Conservation (phyloP, 1,139 yeast genomes). For the Saccharomyces uvarum region DNA sequence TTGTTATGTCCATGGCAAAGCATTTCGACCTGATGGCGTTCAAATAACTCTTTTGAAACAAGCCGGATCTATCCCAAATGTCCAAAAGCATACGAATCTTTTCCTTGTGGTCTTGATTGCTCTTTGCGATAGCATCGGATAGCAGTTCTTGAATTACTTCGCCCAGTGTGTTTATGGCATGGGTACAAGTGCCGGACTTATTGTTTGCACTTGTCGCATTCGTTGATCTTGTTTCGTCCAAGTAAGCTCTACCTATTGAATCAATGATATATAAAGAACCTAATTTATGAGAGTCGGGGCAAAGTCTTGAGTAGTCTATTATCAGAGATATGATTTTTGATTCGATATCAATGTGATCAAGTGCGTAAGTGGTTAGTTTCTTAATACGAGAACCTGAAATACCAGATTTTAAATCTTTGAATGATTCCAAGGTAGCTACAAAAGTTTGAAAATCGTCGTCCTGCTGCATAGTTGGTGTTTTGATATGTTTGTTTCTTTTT, state of each 20-base stretch:
- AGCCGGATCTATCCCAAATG: constrained; percentile 84
- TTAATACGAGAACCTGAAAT: constrained; percentile 94
- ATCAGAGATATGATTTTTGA: constrained; percentile 25
- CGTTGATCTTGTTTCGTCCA: constrained; percentile 61
- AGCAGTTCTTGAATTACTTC: constrained; percentile 51
- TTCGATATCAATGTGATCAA: constrained; percentile 49
- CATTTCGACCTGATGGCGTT: constrained; percentile 51
- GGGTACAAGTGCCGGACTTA: constrained; percentile 65
- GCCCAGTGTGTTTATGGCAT: constrained; percentile 59
- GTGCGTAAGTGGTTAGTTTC: constrained; percentile 70
- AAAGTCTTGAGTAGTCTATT: constrained; percentile 55
- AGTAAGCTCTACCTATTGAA: constrained; percentile 79
- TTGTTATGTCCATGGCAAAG: constrained; percentile 37
- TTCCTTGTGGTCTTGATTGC: constrained; percentile 47
- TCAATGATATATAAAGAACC: constrained; percentile 90
- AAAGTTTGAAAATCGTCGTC: constrained; percentile 44
- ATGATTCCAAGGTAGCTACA: constrained; percentile 62
- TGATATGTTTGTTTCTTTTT: background rate
- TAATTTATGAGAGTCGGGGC: constrained; percentile 75
- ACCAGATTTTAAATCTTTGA: constrained; percentile 75
- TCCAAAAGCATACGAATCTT: constrained; percentile 79
- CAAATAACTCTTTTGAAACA: constrained; percentile 56
- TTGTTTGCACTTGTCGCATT: constrained; percentile 43
- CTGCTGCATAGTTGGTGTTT: constrained; percentile 4
- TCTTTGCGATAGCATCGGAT: constrained; percentile 51